Base-by-base conservation (phyloP, 352 stramenopile species). In the Pythium phragmiticola region DNA sequence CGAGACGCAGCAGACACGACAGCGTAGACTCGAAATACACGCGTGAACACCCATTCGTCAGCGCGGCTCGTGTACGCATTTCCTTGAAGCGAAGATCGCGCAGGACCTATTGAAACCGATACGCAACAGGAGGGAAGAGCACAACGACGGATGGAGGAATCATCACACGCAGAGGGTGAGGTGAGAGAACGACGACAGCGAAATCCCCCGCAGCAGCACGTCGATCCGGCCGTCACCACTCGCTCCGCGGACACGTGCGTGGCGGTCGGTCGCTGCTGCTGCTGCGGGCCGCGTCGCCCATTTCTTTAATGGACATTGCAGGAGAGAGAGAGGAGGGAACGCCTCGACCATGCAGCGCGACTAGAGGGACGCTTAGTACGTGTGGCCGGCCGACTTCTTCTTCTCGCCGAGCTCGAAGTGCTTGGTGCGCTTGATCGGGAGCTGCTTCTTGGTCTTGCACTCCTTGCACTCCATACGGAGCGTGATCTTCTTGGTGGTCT, bases 401-500 rank as follows among this genome's bases (percentile, higher is more conserved):
- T 99, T 99, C 78, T 98, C 96, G 79, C 97, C 97, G 45, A 99
- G 82, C 91, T 99, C 98, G 74, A 99, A 99, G 84, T 99, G 96
- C 96, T 99, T 99, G 77, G 95, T 99, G 76, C 98, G 92, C 90
- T 99, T 99, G 72, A 99, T 89, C 67, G 90, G 93, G 59, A 99
- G 82, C 86, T 99, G 97, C 89, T 98, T 99, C 89, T 99, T 99
- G 65, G 87, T 90, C 94, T 99, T 99, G 92, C 98, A 99, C 72
- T 98, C 96, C 95, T 99, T 99, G 88, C 98, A 99, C 85, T 99
- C 97, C 74, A 99, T 92, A 75, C 98, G 92, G 48, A 99, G 87
- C 37, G 96, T 96, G 72, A 98, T 91, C 80, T 97, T 97, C 87
- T 97, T 97, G 73, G 92, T 98, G 60, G 97, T 99, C 94, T 99